Evolutionary conservation across 192 early-diverging fungal species (phyloP).

Genomic region (Umbelopsis isabellina): DNA sequence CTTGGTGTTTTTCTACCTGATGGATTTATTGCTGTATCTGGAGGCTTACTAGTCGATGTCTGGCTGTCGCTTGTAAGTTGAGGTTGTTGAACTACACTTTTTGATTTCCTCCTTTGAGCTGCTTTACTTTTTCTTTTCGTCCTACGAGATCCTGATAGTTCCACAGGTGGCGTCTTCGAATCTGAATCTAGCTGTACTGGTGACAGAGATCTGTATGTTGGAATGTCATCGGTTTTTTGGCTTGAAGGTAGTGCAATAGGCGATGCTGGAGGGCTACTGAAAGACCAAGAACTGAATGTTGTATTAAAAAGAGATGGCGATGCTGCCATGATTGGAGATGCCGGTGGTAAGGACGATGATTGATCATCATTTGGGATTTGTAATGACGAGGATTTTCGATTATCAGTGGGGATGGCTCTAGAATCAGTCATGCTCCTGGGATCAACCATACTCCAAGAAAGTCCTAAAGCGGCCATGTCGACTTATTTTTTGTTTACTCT

Average conservation of each 20-base stretch:
- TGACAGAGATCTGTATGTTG: no score
- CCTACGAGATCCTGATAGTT: no score
- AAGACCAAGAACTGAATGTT: neutral
- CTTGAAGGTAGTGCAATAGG: neutral
- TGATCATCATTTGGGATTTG: neutral
- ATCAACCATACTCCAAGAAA: slow-evolving; percentile 14
- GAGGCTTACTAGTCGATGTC: no score
- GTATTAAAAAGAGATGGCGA: slow-evolving; percentile 6
- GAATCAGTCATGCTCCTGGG: neutral
- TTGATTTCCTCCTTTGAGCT: no score
- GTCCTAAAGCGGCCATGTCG: neutral
- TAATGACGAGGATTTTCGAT: neutral
- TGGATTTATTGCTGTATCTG: neutral
- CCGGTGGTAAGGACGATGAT: neutral
- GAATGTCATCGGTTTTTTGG: no score
- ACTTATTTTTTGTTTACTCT: no score
- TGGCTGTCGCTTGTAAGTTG: no score
- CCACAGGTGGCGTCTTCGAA: no score
- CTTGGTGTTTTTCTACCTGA: neutral
- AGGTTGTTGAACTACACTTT: no score
- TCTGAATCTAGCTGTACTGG: no score
- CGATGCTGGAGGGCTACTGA: neutral
- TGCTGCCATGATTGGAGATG: neutral
- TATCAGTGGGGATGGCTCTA: neutral
- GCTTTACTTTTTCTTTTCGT: no score